Evolutionary conservation across 805 yeast species (phyloP).

Genomic region (Jamesozyma spencerorum): DNA sequence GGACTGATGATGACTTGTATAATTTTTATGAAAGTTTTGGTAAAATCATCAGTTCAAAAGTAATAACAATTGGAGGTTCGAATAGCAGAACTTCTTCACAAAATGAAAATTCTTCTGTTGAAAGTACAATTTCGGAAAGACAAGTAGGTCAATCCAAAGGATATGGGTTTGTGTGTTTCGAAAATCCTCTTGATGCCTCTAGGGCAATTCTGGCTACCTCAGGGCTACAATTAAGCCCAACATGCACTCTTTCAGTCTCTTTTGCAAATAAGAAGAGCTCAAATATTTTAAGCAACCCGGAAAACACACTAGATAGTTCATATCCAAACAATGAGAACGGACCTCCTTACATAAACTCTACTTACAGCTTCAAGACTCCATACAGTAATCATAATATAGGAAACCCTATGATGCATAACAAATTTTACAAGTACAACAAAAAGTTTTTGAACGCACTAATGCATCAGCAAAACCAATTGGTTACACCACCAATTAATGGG

Average conservation of each 20-base stretch:
- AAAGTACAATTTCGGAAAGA: neutral
- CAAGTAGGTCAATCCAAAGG: conserved; percentile 43
- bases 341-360: neutral
- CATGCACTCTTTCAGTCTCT: conserved; percentile 53
- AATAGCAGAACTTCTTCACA: conserved; percentile 8
- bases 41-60: conserved; percentile 43
- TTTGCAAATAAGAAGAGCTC: conserved; percentile 47
- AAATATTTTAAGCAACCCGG: neutral
- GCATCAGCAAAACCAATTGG: conserved; percentile 13
- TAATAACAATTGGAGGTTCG: conserved; percentile 39
- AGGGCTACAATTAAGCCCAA: conserved; percentile 34
- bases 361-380: no score
- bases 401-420: neutral
- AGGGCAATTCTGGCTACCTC: conserved; percentile 52
- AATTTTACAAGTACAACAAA: conserved; percentile 13
- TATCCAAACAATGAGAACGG: neutral
- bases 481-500: neutral
- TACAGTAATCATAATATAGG: no score
- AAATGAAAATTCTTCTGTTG: neutral
- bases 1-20: conserved; percentile 45
- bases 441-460: conserved; percentile 23
- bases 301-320: neutral
- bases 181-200: conserved; percentile 55
- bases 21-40: conserved; percentile 41
- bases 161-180: conserved; percentile 74